These are phyloP conservation scores for Papiliotrema flavescens DNA, from an alignment of 1,284 basidiomycete species.

Conservation along the genomic window DNA sequence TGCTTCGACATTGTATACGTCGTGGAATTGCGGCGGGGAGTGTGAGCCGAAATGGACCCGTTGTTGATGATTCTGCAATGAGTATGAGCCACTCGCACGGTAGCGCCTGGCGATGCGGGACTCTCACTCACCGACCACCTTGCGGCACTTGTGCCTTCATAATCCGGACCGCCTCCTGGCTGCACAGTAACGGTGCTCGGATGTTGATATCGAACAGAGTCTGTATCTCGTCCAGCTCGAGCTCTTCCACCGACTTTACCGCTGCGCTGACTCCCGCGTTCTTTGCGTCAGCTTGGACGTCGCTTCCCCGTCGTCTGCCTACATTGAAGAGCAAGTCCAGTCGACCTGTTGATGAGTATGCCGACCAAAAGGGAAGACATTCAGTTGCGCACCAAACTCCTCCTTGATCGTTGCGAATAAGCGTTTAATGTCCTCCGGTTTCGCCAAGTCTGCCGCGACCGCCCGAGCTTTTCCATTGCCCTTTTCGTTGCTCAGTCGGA, in stretches of 20 bases:
- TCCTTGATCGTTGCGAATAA: slow-evolving; percentile 58
- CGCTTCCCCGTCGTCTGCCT: slow-evolving; percentile 15
- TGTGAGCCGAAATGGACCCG: slow-evolving; percentile 69
- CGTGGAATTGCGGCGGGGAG: slow-evolving; percentile 59
- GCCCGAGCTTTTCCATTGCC: slow-evolving; percentile 41
- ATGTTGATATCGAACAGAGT: slow-evolving; percentile 65
- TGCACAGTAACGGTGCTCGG: slow-evolving; percentile 66
- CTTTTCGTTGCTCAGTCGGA: slow-evolving; percentile 47
- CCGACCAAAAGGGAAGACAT: not conserved
- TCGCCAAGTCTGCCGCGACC: slow-evolving; percentile 60
- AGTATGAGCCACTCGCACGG: too few species aligned
- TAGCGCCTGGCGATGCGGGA: too few species aligned
- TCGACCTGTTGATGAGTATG: slow-evolving; percentile 51
- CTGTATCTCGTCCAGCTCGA: slow-evolving; percentile 59
- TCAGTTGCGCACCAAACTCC: slow-evolving; percentile 54
- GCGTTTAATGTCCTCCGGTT: slow-evolving; percentile 57
- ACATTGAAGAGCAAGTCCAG: slow-evolving; percentile 72
- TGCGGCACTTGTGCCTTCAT: slow-evolving; percentile 67
- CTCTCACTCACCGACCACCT: slow-evolving; percentile 58
- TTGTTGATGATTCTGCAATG: slow-evolving; percentile 68
- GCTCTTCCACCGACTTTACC: slow-evolving; percentile 59
- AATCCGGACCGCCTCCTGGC: slow-evolving; percentile 63
- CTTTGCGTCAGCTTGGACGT: slow-evolving; percentile 9
- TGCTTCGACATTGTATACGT: slow-evolving; percentile 73
- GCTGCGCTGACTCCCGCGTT: slow-evolving; percentile 55